Evolutionary conservation across 208 protist genomes (phyloP), one percentile per base, ranked within the genome.

Genomic region (Acanthamoeba triangularis): DNA sequence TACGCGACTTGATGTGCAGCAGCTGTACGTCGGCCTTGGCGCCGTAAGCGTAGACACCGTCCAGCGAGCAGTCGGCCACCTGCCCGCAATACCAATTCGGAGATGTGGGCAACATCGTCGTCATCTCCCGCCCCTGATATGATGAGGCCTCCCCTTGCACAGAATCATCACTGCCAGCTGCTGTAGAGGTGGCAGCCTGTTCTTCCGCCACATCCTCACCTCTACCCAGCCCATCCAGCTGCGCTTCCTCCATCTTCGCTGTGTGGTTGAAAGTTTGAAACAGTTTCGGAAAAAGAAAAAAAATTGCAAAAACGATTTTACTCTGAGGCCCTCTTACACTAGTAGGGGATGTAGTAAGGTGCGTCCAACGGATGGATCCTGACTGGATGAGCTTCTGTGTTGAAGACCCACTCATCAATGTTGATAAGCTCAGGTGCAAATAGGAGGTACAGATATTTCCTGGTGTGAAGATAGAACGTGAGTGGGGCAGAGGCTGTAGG

Each of bases 351-450:
- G 30, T 1, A 8, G 69, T 80, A 80, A 6, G 69, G 69, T 13
- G 69, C 69, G 18, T 80, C 18, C 18, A 47, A 14, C 37, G 69
- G 69, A n/a, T 80, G 69, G 72, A 65, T 88, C 28, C 49, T 54
- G 14, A 99, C 61, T 33, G 98, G 97, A 87, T 99, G 98, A 25
- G 98, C 98, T 94, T 99, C 98, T 11, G 98, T 99, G 92, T 98
- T 99, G 91, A 99, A 98, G 37, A 99, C 98, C 67, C 95, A 99
- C 93, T 99, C 91, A 65, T 98, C 98, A 23, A 99, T 90, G 59
- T 97, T 95, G 54, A 99, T 90, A 0, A 98, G 37, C 18, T 97
- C 74, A 10, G 84, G 54, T 35, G 96, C 54, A 85, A 99, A 99
- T 16, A 98, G 84, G 4, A 99, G 95, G 92, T 98, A 99, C 1